Percentiles rank a stretch among this genome's conserved stretches.
Evolutionary conservation across 2,329 filamentous ascomycete species (phyloP).

Genomic region (Geoglossum cookeanum): DNA sequence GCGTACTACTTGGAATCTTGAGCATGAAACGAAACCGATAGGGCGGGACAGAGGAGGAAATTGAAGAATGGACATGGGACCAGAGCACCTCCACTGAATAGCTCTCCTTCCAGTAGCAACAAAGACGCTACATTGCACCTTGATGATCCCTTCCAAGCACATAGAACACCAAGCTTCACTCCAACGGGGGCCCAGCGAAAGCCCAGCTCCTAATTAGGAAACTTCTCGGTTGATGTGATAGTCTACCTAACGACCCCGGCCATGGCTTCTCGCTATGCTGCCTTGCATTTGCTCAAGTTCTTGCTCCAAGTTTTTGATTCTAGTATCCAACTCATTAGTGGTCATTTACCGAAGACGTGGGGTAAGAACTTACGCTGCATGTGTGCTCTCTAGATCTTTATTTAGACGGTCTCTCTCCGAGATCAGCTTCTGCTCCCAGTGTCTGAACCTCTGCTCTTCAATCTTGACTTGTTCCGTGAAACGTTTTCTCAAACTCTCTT

Average conservation of each 20-base stretch:
- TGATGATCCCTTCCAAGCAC: background rate
- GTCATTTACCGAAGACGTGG: background rate
- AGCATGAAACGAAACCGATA: background rate
- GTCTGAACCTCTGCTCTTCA: constrained; percentile 95
- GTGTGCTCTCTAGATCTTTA: constrained; percentile 97
- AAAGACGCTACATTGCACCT: background rate
- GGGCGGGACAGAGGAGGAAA: background rate
- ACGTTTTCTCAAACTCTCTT: constrained; percentile 92
- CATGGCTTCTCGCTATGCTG: constrained; percentile 74
- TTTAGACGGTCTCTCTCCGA: constrained; percentile 96
- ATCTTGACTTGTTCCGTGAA: constrained; percentile 99
- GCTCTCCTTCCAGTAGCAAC: background rate
- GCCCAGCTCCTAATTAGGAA: background rate
- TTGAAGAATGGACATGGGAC: background rate
- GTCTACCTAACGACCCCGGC: constrained; percentile 50
- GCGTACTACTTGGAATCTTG: background rate
- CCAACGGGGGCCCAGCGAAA: background rate
- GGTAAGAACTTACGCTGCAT: constrained; percentile 41
- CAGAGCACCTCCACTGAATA: background rate
- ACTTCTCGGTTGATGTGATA: background rate
- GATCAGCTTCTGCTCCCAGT: constrained; percentile 99
- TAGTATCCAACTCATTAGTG: constrained; percentile 8
- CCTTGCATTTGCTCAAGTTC: constrained; percentile 92
- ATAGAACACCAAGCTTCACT: background rate
- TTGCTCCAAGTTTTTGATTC: constrained; percentile 73